A percentile compares a stretch with the other conserved stretches of the same genome.
Conservation (phyloP, 306 rosid species). For the Malus domestica region DNA sequence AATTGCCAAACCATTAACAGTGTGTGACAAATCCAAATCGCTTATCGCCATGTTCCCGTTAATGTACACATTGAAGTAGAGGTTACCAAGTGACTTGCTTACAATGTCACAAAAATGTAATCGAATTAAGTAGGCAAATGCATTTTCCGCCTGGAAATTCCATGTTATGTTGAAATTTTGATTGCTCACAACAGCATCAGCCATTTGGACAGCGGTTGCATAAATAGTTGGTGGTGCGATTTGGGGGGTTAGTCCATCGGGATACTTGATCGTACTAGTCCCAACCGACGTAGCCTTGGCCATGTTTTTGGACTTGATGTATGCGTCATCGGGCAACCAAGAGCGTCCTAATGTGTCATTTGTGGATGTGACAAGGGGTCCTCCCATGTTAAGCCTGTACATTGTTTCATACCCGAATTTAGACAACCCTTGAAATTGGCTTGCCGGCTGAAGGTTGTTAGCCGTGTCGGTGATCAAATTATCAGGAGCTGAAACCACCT, state of each 20-base stretch:
- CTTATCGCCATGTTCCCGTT: conserved; percentile 35
- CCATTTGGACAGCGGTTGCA: conserved; percentile 34
- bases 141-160: conserved; percentile 24
- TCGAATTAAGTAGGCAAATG: conserved; percentile 29
- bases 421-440: conserved; percentile 11
- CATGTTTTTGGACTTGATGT: conserved; percentile 3
- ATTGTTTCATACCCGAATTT: conserved; percentile 22
- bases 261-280: conserved; percentile 16
- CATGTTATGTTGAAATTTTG: conserved; percentile 44
- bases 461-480: conserved; percentile 19
- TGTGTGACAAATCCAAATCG: conserved; percentile 39
- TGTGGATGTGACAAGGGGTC: conserved; percentile 28
- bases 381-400: conserved; percentile 37
- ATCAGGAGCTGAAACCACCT: conserved; percentile 44
- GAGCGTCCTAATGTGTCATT: conserved; percentile 38
- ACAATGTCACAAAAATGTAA: conserved; percentile 42
- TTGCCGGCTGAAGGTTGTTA: conserved; percentile 22
- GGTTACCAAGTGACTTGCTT: conserved; percentile 28
- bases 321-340: conserved; percentile 28
- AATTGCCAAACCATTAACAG: conserved; percentile 23
- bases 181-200: conserved; percentile 13
- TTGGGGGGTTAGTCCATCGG: conserved; percentile 8
- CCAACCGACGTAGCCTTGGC: conserved; percentile 9
- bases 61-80: conserved; percentile 39
- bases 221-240: conserved; percentile 36